A percentile compares a stretch with the other conserved stretches of the same genome.
These are phyloP conservation scores for Panicum miliaceum DNA, from an alignment of 176 grass and related monocot genomes.

Conservation along the genomic window DNA sequence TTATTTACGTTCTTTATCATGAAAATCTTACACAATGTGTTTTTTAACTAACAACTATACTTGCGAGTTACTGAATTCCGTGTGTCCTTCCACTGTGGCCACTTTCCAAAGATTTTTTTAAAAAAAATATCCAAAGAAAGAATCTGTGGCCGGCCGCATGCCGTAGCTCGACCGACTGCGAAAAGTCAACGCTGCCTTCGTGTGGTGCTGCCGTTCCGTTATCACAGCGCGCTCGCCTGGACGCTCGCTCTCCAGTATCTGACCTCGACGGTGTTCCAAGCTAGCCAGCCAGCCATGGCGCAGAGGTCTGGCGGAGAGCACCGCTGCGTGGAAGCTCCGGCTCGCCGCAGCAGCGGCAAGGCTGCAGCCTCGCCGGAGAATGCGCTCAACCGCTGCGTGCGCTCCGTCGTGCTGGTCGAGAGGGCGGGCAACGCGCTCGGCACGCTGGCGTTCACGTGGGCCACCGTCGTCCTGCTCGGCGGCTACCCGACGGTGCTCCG, in stretches of 20 bases:
- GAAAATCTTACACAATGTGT: too few species aligned
- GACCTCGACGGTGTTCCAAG: neutral
- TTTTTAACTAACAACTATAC: too few species aligned
- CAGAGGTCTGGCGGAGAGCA: neutral
- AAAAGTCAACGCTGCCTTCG: neutral
- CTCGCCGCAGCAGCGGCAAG: neutral
- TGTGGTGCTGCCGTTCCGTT: neutral
- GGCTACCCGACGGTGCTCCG: slow-evolving; percentile 33
- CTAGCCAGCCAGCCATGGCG: neutral
- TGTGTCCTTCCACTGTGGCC: neutral
- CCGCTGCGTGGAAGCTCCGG: neutral
- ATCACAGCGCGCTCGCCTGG: neutral
- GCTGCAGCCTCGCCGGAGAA: slow-evolving; percentile 32
- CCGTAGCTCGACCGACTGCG: neutral
- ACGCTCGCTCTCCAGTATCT: neutral
- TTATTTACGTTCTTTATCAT: too few species aligned
- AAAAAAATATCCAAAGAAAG: too few species aligned
- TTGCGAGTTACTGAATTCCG: too few species aligned
- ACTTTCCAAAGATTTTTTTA: too few species aligned
- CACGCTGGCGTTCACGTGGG: slow-evolving; percentile 62
- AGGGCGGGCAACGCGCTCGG: slow-evolving; percentile 49
- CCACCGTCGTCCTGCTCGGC: slow-evolving; percentile 50
- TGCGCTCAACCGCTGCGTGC: slow-evolving; percentile 35
- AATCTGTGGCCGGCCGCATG: neutral
- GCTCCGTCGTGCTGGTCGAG: slow-evolving; percentile 37